Evolutionary conservation across 1,139 yeast species (phyloP), one percentile per base, ranked within the genome.

Genomic region (Geotrichum restrictum): DNA sequence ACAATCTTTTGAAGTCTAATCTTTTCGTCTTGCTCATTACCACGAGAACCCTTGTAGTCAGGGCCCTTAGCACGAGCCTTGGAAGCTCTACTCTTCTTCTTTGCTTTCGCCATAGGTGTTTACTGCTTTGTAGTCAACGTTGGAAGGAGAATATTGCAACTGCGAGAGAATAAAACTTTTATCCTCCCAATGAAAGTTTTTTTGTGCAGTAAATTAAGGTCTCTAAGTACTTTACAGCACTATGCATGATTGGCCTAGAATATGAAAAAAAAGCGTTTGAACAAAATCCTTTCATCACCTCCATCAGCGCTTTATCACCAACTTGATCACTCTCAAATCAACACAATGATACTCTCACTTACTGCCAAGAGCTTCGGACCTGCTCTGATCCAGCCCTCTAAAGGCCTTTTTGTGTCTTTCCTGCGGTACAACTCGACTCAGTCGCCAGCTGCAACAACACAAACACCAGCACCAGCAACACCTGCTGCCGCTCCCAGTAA

Each of bases 61-160:
- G 49, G 67, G 58, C 46, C 60, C 63, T 57, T 64, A 57, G 64
- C 69, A n/a, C 49, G 32, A 13, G 52, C 68, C 62, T 71, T 74
- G 22, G 84, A 77, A 52, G 79, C 77, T 72, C 80, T 84, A 51
- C 84, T 82, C 63, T 81, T 81, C 68, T 80, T 82, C 74, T 83
- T 85, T 47, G 85, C 78, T 69, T 85, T 86, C 53, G 87, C 94
- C 95, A 85, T 86, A 48, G n/a, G 29, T 41, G 21, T n/a, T 3
- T 27, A 13, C 22, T 11, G 10, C 10, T 16, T 34, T 16, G 8
- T 34, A 3, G 7, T 22, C 16, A 8, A 24, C 8, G 29, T 24
- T 24, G 29, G 8, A 24, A 24, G 29, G 29, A 24, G 29, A 24
- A 24, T 8, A 5, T 24, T 8, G 7, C 29, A 24, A 5, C 8